A percentile compares a stretch with the other conserved stretches of the same genome.
Conservation (phyloP, 352 stramenopile species). For the Phytophthora pistaciae region DNA sequence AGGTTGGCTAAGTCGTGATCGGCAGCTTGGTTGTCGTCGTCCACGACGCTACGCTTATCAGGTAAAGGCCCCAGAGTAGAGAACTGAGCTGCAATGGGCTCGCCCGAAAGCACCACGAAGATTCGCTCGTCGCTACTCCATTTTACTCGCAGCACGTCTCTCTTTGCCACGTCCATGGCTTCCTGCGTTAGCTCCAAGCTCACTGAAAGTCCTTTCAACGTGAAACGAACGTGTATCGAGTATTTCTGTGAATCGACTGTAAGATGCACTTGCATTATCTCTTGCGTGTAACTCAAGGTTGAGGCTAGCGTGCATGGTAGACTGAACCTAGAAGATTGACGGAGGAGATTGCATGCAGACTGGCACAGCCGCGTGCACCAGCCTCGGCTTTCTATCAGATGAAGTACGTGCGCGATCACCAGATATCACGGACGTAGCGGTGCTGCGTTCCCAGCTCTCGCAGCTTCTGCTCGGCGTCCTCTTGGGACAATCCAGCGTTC, state of each 20-base stretch:
- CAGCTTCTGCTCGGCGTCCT: slow-evolving; percentile 73
- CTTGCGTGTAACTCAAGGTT: slow-evolving; percentile 12
- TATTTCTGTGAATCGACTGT: slow-evolving; percentile 3
- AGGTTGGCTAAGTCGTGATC: slow-evolving; percentile 15
- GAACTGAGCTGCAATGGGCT: slow-evolving; percentile 17
- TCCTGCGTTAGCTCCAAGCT: not conserved
- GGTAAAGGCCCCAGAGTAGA: not conserved
- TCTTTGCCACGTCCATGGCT: slow-evolving; percentile 7
- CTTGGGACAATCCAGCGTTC: slow-evolving; percentile 57
- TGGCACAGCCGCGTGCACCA: no score
- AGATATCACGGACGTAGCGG: slow-evolving; percentile 92
- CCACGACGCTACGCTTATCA: not conserved
- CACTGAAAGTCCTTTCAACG: not conserved
- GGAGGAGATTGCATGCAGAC: slow-evolving; percentile 37
- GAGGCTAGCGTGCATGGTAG: no score
- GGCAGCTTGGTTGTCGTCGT: slow-evolving; percentile 8
- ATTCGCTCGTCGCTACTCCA: slow-evolving; percentile 12
- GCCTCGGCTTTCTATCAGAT: slow-evolving; percentile 11
- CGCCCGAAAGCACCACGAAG: slow-evolving; percentile 15
- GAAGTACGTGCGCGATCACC: slow-evolving; percentile 48
- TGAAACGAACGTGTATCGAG: slow-evolving; percentile 2
- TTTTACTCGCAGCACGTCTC: slow-evolving; percentile 5
- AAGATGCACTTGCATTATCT: slow-evolving; percentile 10
- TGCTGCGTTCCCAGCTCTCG: slow-evolving; percentile 66
- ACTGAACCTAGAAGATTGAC: slow-evolving; percentile 8